Evolutionary conservation across 495 filamentous ascomycete genomes (phyloP).

Genomic region (Xylaria flabelliformis): DNA sequence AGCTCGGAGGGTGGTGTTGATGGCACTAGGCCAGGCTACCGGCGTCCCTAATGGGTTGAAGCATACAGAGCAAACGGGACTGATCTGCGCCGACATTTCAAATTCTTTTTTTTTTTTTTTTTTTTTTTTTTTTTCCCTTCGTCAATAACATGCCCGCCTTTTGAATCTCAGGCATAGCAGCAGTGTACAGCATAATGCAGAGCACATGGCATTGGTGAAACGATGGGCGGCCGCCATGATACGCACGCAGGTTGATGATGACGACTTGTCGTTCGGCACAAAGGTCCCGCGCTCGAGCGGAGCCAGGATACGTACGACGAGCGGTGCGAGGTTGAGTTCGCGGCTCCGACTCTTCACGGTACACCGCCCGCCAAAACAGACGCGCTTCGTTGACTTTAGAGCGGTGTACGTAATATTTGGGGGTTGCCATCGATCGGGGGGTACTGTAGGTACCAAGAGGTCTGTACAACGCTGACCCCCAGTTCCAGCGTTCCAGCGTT

Average conservation of each 20-base stretch:
- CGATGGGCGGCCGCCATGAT: not conserved
- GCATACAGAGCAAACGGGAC: not conserved
- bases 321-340: not conserved
- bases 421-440: conserved; percentile 9
- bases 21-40: not conserved
- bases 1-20: not conserved
- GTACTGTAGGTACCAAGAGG: not conserved
- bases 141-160: conserved; percentile 3
- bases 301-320: not conserved
- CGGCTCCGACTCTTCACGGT: conserved; percentile 29
- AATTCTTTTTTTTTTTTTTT: not conserved
- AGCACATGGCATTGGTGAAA: conserved; percentile 4
- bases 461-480: not conserved
- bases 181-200: not conserved
- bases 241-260: not conserved
- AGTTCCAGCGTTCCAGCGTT: not conserved
- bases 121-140: not conserved
- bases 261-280: not conserved
- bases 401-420: conserved; percentile 27
- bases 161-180: not conserved
- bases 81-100: conserved; percentile 19
- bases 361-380: conserved; percentile 5
- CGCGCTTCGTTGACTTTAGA: conserved; percentile 21
- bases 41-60: conserved; percentile 1
- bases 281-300: not conserved